Evolutionary conservation across 2,329 filamentous ascomycete genomes (phyloP), one percentile per base, ranked within the genome.

Genomic region (Periconia sp.): DNA sequence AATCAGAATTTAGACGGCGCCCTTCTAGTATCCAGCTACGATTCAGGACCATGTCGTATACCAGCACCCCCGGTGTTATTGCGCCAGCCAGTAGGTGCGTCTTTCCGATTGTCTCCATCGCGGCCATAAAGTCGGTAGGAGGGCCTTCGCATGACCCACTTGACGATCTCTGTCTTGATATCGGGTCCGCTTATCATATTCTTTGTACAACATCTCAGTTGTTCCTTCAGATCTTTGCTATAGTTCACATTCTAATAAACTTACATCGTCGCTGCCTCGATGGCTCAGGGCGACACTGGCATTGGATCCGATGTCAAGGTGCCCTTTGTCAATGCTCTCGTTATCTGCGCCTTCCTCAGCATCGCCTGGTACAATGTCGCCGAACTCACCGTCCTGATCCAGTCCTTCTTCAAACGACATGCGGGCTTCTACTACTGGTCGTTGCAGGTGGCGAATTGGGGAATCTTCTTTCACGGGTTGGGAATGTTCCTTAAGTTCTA

Each of bases 361-460:
- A 36, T 48, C 15, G 48, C 40, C 8, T 44, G 40, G 36, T 51
- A 51, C 26, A 47, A 47, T 38, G 31, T 40, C 16, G 26, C 40
- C 12, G 48, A 51, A 34, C 40, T 51, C 13, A 43, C 46, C 16
- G 30, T 51, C 24, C 40, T 48, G 7, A 54, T 54, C 18, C 40
- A 46, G 10, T 24, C 36, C 3, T 41, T 48, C 33, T 54, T 54
- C 43, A 54, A 47, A 13, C 41, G 48, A 15, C 40, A 40, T 30
- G 40, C 47, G 3, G 48, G 51, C 13, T 43, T 48, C 24, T 54
- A 54, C 34, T 54, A 48, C 38, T 54, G 41, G 23, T 39, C 37
- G 6, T 31, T 54, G 3, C 25, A 47, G 8, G 35, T 51, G 10
- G 40, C 48, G 11, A 51, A 41, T 12, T 40, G 39, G 28, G 51